Base-by-base conservation (phyloP, 164 flowering plant genomes). In the Paratinospora sagittata region DNA sequence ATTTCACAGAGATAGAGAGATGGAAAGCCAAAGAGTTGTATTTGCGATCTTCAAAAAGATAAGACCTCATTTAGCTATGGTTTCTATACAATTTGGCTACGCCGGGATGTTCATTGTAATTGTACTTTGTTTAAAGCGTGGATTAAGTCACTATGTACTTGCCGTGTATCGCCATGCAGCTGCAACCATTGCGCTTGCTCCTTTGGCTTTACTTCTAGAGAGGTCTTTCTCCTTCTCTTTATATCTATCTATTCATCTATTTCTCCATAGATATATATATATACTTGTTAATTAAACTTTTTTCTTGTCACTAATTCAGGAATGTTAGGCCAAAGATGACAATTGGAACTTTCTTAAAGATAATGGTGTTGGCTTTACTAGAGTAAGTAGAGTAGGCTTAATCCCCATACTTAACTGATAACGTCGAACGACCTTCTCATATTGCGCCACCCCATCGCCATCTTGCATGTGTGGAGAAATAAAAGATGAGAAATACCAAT, bases 41-140 rank as follows among this genome's bases (percentile, higher is more conserved):
- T 24, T 39, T 63, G 61, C 1, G 23, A 13, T 69, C 64, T 60
- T 84, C 19, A 71, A 39, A 6, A 88, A 75, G 76, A 26, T 72
- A 39, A 92, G 87, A 60, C 88, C 94, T 12, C 90, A 84, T 64
- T 57, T 90, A 75, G 94, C 91, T 23, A 92, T 90, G 83, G 64
- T 90, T 12, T 81, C 85, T 16, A 74, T 92, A 61, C 96, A 90
- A 52, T 88, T 88, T 82, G 97, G 97, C 0, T 90, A 81, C 76
- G 91, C 97, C 8, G 97, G 97, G 24, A 85, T 90, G 92, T 84
- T 85, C 68, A 84, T 92, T 11, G 78, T 92, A 26, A 82, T 86
- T 27, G 70, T 83, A 77, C 82, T 90, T 65, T 88, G 86, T 37
- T 67, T 88, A 9, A 91, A 90, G 27, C 80, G 74, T 13, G 98